A percentile compares a stretch with the other conserved stretches of the same genome.
phyloP scores from a whole-genome alignment of 805 yeast species.

The Grigorovia jiainica region DNA sequence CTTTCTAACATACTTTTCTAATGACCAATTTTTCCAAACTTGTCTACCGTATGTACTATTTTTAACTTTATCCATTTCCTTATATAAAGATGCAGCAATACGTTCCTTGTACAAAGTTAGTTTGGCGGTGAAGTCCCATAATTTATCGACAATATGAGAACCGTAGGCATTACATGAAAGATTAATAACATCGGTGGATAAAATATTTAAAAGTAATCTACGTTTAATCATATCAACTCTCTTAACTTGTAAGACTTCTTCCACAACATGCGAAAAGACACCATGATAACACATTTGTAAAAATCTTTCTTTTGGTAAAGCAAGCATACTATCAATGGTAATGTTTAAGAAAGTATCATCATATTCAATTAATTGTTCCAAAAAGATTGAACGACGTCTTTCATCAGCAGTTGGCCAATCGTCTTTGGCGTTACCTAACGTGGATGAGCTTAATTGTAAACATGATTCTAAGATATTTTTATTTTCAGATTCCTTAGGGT shows the following conservation, averaged over 20 bases:
- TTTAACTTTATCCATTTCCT: conserved; percentile 59
- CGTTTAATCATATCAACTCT: conserved; percentile 45
- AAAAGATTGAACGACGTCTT: conserved; percentile 64
- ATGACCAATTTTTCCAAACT: conserved; percentile 93
- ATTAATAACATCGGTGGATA: conserved; percentile 45
- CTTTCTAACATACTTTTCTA: conserved; percentile 53
- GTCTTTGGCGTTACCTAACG: conserved; percentile 70
- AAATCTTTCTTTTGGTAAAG: conserved; percentile 50
- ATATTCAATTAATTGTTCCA: conserved; percentile 63
- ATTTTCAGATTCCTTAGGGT: conserved; percentile 26
- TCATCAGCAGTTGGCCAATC: conserved; percentile 93
- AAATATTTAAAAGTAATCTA: conserved; percentile 57
- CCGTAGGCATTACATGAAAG: conserved; percentile 82
- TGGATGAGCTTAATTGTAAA: conserved; percentile 54
- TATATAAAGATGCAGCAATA: conserved; percentile 57
- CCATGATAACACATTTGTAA: conserved; percentile 79
- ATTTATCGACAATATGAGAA: conserved; percentile 77
- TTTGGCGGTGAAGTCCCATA: conserved; percentile 71
- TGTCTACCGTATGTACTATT: conserved; percentile 78
- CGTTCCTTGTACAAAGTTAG: conserved; percentile 81
- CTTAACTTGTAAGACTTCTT: conserved; percentile 46
- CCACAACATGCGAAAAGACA: conserved; percentile 83
- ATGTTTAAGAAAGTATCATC: conserved; percentile 51
- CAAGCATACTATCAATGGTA: conserved; percentile 51
- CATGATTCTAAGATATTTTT: conserved; percentile 57